Percentiles rank a stretch among this genome's conserved stretches.
Evolutionary conservation across 441 rosid species (phyloP).

Genomic region (Melastoma candidum): DNA sequence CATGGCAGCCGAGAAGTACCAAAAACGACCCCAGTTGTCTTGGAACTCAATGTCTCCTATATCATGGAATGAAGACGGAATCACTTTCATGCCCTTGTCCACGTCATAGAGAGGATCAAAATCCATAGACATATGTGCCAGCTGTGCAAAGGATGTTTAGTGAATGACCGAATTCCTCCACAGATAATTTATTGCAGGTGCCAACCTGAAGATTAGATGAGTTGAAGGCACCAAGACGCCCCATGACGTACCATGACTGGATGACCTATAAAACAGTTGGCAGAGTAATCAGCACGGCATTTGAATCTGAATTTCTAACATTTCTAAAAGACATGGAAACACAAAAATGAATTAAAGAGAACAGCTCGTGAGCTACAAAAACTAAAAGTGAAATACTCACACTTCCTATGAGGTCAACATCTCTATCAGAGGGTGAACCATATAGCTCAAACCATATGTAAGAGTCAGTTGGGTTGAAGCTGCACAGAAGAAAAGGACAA

Average conservation of each 20-base stretch:
- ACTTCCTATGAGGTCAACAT: constrained; percentile 72
- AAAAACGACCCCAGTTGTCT: constrained; percentile 92
- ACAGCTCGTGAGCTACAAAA: constrained; percentile 10
- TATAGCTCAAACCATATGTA: constrained; percentile 82
- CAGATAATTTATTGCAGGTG: no score
- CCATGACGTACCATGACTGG: constrained; percentile 96
- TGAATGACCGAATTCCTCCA: neutral
- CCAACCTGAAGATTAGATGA: constrained; percentile 88
- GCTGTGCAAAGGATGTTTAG: constrained; percentile 29
- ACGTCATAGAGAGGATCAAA: constrained; percentile 72
- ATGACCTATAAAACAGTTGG: constrained; percentile 42
- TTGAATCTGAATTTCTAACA: neutral
- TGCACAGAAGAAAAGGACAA: constrained; percentile 20
- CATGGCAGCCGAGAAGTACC: constrained; percentile 26
- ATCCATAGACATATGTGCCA: constrained; percentile 68
- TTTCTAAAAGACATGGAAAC: neutral
- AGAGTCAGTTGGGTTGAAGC: constrained; percentile 79
- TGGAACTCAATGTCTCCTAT: constrained; percentile 89
- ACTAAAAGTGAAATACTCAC: constrained; percentile 24
- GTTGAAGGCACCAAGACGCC: constrained; percentile 88
- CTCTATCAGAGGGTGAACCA: constrained; percentile 78
- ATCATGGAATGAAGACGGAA: constrained; percentile 93
- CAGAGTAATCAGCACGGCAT: neutral
- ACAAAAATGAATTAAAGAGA: constrained; percentile 1
- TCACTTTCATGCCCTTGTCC: constrained; percentile 64